Base-by-base conservation (phyloP, 2,329 filamentous ascomycete species). In the Neoascochyta sp. region DNA sequence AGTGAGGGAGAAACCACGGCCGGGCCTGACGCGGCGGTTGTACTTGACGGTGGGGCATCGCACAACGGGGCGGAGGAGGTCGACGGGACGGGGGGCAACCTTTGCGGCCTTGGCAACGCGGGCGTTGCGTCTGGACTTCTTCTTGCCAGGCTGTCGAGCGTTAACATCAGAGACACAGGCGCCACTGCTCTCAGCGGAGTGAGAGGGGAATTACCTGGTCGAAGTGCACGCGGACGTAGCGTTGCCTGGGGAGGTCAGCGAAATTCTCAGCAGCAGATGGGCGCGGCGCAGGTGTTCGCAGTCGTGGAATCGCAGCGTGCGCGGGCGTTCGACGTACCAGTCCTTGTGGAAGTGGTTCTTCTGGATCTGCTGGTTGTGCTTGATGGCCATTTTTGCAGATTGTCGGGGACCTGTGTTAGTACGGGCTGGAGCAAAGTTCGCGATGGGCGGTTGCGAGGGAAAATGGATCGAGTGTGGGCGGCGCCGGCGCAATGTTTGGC, bases 21-120 rank as follows among this genome's bases (percentile, higher is more conserved):
- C 92, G 66, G 87, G 81, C 69, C 92, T 84, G 66, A 93, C 85
- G 68, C 88, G 88, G 68, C 92, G 89, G 86, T 98, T 98, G 81
- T 98, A 94, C 80, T 93, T 95, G 78, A 95, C 73, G 62, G 86
- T 90, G 66, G 92, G 90, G 83, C 90, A 96, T 76, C 89, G 86
- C 60, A 98, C 90, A 71, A 96, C 75, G 55, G 92, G 92, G 69
- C 89, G 83, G 67, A 98, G 80, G 74, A 86, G 89, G 80, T 98
- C 92, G 71, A 95, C 86, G 58, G 92, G 92, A 63, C 92, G 88
- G 66, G 92, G 92, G 67, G 92, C 92, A 65, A 96, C 77, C 64
- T 86, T 83, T 62, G 88, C 89, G 65, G 90, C 90, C 85, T 96
- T 98, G 62, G 83, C 81, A 68, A 87, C 80, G 72, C 92, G 90